Base-by-base conservation (phyloP, 768 basidiomycete species). In the Phlebiopsis gigantea region DNA sequence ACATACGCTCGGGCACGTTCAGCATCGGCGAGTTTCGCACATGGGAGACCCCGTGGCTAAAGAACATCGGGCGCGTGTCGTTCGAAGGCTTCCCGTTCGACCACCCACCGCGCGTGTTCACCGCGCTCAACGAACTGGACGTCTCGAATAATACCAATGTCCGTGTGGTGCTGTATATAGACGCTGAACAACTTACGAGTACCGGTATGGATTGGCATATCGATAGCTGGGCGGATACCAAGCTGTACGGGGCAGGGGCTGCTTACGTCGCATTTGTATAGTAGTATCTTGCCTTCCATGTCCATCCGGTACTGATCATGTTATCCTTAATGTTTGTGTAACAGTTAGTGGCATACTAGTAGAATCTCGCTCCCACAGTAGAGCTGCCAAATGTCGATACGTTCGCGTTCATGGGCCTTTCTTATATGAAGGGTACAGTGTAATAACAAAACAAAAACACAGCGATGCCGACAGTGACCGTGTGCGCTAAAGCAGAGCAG, bases 181-280 rank as follows among this genome's bases (percentile, higher is more conserved):
- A 15, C 46, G 44, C n/a, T n/a, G n/a, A n/a, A n/a, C n/a, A 47
- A 4, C 28, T 55, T 30, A 55, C 54, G 4, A 31, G 15, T 5
- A 34, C 45, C 4, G 54, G 46, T 10, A 55, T 55, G 54, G 19
- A n/a, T 46, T 55, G 54, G 54, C 28, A 55, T 24, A 6, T 55
- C 6, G 45, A 46, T 21, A 55, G 22, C 19, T 47, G 46, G 29
- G 8, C 3, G 14, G 54, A 55, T 24, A 46, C 54, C 15, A 15
- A 46, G 17, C 31, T 46, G 17, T 55, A 46, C 31, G 3, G 10
- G 30, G 54, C 45, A 12, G 54, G 29, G 5, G 54, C 25, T 2
- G 17, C 30, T 3, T 55, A 19, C 30, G 19, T 55, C 12, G 45
- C 54, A 7, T 55, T 48, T n/a, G n/a, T n/a, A n/a, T n/a, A n/a